Conservation (phyloP, 179 eudicot species). For the Pouteria campechiana region DNA sequence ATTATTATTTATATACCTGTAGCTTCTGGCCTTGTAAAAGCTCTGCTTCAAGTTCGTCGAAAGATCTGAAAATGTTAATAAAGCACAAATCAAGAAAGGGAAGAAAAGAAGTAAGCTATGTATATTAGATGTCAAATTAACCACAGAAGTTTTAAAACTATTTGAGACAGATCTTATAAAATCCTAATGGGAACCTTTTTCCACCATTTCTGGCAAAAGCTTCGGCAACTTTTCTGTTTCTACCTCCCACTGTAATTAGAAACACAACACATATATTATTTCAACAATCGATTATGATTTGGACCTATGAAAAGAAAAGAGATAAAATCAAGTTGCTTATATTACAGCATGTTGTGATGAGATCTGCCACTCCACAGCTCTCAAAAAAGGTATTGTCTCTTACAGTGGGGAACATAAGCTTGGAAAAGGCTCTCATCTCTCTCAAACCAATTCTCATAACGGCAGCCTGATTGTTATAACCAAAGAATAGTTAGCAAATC, state of each 20-base stretch:
- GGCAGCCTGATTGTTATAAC: no score
- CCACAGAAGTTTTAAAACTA: no score
- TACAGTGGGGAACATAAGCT: conserved; percentile 72
- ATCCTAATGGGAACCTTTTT: conserved; percentile 52
- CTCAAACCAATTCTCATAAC: conserved; percentile 94
- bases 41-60: conserved; percentile 88
- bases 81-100: neutral
- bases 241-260: conserved; percentile 73
- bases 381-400: conserved; percentile 81
- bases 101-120: no score
- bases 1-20: conserved; percentile 42
- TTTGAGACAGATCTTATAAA: no score
- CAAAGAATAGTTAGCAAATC: no score
- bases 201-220: conserved; percentile 88
- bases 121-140: no score
- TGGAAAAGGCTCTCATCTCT: conserved; percentile 95
- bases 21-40: conserved; percentile 90
- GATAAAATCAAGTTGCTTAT: neutral
- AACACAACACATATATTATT: neutral
- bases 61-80: conserved; percentile 37
- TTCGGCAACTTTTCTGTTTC: conserved; percentile 90
- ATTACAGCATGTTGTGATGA: conserved; percentile 92
- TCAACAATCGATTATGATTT: no score
- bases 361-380: conserved; percentile 99
- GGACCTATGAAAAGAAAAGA: neutral